phyloP scores from a whole-genome alignment of 805 yeast genomes.

The Yarrowia sp. region DNA sequence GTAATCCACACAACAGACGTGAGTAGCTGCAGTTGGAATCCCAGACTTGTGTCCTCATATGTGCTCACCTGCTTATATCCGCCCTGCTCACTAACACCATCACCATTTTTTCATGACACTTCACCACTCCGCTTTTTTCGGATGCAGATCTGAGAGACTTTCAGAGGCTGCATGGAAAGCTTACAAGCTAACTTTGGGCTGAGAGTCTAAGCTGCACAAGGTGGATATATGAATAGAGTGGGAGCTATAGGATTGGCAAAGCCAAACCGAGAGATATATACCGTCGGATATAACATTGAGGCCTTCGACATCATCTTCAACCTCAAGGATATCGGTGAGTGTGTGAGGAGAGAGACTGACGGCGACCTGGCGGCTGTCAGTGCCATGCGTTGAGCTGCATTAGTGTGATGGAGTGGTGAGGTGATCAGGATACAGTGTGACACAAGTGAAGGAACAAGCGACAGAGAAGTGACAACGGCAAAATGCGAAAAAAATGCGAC shows the following conservation, averaged over 20 bases:
- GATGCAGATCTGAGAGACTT: conserved; percentile 36
- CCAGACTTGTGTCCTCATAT: too few species aligned
- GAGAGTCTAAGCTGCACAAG: background rate
- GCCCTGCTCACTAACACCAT: too few species aligned
- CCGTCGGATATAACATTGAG: conserved; percentile 21
- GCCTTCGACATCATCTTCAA: conserved; percentile 8
- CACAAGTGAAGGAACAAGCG: too few species aligned
- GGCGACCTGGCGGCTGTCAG: background rate
- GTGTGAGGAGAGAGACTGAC: background rate
- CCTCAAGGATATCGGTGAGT: conserved; percentile 30
- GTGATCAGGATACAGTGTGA: background rate
- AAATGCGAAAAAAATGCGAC: background rate
- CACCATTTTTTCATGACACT: background rate
- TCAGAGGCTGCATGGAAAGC: conserved; percentile 21
- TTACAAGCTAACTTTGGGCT: conserved; percentile 20
- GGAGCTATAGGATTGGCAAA: conserved; percentile 9
- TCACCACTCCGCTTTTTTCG: conserved; percentile 13
- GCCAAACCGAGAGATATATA: conserved; percentile 26
- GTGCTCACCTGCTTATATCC: too few species aligned
- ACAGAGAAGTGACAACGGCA: background rate
- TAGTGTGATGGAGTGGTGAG: background rate
- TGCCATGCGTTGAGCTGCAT: background rate
- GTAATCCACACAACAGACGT: too few species aligned
- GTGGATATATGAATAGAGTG: conserved; percentile 9
- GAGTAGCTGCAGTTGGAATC: too few species aligned